phyloP scores from a whole-genome alignment of 139 green algal genomes.

The Haematococcus sp. region DNA sequence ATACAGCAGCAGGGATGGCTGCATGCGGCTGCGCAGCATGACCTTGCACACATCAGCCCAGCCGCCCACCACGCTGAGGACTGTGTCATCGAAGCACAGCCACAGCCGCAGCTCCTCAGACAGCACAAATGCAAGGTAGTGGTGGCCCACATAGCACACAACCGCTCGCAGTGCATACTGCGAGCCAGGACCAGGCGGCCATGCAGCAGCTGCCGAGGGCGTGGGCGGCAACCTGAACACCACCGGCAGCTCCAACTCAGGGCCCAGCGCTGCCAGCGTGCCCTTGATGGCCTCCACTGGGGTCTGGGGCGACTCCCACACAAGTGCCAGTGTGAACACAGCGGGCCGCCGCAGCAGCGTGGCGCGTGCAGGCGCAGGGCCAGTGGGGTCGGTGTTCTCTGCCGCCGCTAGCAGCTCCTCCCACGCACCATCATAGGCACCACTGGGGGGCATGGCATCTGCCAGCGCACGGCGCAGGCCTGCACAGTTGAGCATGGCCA shows the following conservation, averaged over 20 bases:
- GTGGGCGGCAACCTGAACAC: conserved; percentile 32
- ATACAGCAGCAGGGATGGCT: conserved; percentile 75
- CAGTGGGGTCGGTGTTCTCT: too few species aligned
- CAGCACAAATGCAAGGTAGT: conserved; percentile 70
- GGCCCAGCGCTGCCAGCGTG: conserved; percentile 50
- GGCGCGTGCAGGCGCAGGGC: conserved; percentile 11
- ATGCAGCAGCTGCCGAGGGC: background rate
- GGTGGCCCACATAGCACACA: conserved; percentile 73
- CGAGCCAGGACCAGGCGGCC: background rate
- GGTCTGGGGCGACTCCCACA: conserved; percentile 71
- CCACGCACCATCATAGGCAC: conserved; percentile 32
- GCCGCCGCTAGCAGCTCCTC: conserved; percentile 51
- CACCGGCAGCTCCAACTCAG: conserved; percentile 41
- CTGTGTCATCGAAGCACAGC: conserved; percentile 78
- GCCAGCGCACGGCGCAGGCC: conserved; percentile 43
- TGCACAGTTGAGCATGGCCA: background rate
- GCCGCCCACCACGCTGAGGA: conserved; percentile 54
- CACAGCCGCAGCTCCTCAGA: conserved; percentile 65
- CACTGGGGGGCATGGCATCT: conserved; percentile 12
- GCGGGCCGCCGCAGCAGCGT: conserved; percentile 51
- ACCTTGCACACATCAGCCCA: conserved; percentile 55
- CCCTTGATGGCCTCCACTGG: conserved; percentile 44
- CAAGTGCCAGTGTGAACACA: conserved; percentile 71
- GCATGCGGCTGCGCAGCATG: conserved; percentile 49
- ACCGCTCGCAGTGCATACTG: conserved; percentile 26